Evolutionary conservation across 176 grass and related monocot genomes (phyloP).

Genomic region (Oryza longistaminata): DNA sequence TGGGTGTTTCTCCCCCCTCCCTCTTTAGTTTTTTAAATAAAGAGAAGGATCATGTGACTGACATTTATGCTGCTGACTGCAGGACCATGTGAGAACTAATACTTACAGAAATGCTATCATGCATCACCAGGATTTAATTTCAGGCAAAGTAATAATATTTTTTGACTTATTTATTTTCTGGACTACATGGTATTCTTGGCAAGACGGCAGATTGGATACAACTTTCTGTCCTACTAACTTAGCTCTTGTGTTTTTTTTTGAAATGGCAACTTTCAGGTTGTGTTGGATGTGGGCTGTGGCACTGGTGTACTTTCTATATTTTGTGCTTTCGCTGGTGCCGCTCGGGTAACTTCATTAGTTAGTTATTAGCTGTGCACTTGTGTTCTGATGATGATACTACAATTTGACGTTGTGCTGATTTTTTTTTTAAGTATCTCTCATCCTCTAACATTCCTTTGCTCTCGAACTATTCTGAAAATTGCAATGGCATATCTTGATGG

Average conservation of each 20-base stretch:
- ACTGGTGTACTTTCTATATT: slow-evolving; percentile 97
- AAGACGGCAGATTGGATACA: slow-evolving; percentile 7
- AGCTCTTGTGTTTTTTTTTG: slow-evolving; percentile 15
- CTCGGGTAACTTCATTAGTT: slow-evolving; percentile 64
- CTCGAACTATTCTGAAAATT: neutral
- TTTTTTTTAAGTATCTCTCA: neutral
- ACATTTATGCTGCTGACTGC: slow-evolving; percentile 47
- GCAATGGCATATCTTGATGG: neutral
- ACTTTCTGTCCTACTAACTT: slow-evolving; percentile 1
- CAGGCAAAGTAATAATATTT: slow-evolving; percentile 67
- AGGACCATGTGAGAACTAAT: slow-evolving; percentile 90
- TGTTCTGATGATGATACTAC: slow-evolving; percentile 12
- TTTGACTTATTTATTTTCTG: slow-evolving; percentile 27
- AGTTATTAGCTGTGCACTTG: slow-evolving; percentile 20
- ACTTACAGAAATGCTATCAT: slow-evolving; percentile 91
- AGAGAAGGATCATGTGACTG: slow-evolving; percentile 12
- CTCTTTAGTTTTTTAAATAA: neutral
- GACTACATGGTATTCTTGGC: slow-evolving; percentile 19
- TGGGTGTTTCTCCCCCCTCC: neutral
- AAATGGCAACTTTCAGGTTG: slow-evolving; percentile 62
- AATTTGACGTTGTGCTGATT: neutral
- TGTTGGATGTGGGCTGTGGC: slow-evolving; percentile 97
- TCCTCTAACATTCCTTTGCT: slow-evolving; percentile 1
- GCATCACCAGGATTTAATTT: slow-evolving; percentile 78
- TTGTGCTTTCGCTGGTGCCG: slow-evolving; percentile 89